Conservation (phyloP, 2,329 filamentous ascomycete genomes). For the Pyrenophora seminiperda region DNA sequence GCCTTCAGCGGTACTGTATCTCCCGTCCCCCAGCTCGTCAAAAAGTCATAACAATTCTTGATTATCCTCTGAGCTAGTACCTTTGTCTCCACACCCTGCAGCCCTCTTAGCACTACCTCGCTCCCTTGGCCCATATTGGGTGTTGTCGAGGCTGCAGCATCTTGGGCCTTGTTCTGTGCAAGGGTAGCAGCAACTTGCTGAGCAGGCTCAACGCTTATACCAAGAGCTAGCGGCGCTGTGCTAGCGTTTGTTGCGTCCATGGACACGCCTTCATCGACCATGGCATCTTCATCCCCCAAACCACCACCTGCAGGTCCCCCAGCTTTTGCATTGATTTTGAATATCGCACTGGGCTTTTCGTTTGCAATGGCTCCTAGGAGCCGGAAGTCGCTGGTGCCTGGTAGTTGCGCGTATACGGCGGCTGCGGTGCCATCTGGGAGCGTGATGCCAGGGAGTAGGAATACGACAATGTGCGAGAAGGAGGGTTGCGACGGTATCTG, state of each 20-base stretch:
- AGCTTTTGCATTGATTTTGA: slow-evolving; percentile 66
- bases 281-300: slow-evolving; percentile 55
- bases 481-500: slow-evolving; percentile 66
- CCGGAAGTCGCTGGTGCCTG: slow-evolving; percentile 66
- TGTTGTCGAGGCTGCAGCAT: slow-evolving; percentile 35
- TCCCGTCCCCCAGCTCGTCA: slow-evolving; percentile 79
- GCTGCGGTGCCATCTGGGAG: slow-evolving; percentile 80
- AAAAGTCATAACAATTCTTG: slow-evolving; percentile 94
- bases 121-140: slow-evolving; percentile 31
- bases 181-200: slow-evolving; percentile 73
- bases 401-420: slow-evolving; percentile 85
- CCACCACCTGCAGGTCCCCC: slow-evolving; percentile 45
- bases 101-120: slow-evolving; percentile 46
- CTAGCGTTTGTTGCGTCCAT: slow-evolving; percentile 16
- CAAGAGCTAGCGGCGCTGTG: slow-evolving; percentile 64
- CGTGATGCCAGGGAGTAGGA: slow-evolving; percentile 77
- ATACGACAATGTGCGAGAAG: slow-evolving; percentile 80
- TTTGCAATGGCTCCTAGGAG: slow-evolving; percentile 89
- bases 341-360: slow-evolving; percentile 90
- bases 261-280: slow-evolving; percentile 49
- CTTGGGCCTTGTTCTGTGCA: slow-evolving; percentile 59
- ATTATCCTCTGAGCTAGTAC: slow-evolving; percentile 91
- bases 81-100: slow-evolving; percentile 66
- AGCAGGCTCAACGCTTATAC: slow-evolving; percentile 79
- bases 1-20: slow-evolving; percentile 93